Percentiles rank a stretch among this genome's conserved stretches.
phyloP scores from a whole-genome alignment of 1,139 yeast species.

The Pneumocystis oryctolagi region DNA sequence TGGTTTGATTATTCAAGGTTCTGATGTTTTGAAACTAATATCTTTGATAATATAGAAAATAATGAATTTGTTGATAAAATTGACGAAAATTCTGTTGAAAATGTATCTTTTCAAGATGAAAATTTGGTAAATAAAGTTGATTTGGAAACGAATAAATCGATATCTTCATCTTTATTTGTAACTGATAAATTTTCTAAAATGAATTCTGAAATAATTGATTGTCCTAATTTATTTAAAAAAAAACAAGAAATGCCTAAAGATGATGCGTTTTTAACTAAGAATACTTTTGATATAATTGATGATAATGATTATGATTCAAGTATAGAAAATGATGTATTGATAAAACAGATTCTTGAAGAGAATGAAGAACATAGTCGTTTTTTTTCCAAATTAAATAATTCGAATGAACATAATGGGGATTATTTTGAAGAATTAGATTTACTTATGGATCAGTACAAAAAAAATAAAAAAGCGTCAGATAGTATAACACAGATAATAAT shows the following conservation, averaged over 20 bases:
- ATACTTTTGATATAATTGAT: constrained; percentile 26
- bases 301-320: constrained; percentile 40
- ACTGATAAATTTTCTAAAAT: not conserved
- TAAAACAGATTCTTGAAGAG: constrained; percentile 50
- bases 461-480: constrained; percentile 74
- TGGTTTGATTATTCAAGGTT: not conserved
- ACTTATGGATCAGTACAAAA: constrained; percentile 37
- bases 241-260: not conserved
- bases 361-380: constrained; percentile 57
- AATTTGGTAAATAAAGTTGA: not conserved
- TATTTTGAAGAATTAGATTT: constrained; percentile 40
- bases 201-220: not conserved
- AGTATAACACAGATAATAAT: constrained; percentile 82
- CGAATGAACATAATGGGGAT: not conserved
- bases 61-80: not conserved
- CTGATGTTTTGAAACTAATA: not conserved
- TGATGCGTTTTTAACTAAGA: not conserved
- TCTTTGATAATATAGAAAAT: not conserved
- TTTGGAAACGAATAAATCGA: not conserved
- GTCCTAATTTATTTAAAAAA: not conserved
- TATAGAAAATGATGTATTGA: constrained; percentile 43
- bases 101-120: not conserved
- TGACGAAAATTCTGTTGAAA: not conserved
- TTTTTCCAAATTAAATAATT: constrained; percentile 31
- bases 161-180: not conserved